Percentiles rank a stretch among this genome's conserved stretches.
These are phyloP conservation scores for Quercus robur DNA, from an alignment of 306 rosid species.

Conservation along the genomic window DNA sequence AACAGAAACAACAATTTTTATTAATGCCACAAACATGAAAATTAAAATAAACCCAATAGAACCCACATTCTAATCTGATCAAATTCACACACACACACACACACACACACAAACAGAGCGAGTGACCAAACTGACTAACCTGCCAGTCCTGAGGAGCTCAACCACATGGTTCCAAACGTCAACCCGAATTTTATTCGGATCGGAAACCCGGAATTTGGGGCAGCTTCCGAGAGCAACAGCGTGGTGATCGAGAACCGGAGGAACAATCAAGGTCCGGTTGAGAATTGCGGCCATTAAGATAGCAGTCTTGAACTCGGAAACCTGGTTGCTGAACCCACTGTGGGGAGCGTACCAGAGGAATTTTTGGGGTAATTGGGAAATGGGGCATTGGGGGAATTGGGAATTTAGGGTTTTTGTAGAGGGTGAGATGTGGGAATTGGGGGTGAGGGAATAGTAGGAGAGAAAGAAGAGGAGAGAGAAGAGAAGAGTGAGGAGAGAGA, in stretches of 20 bases:
- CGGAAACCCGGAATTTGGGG: constrained; percentile 70
- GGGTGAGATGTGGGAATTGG: constrained; percentile 19
- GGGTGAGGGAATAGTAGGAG: constrained; percentile 34
- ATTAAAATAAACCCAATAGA: background rate
- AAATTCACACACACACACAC: background rate
- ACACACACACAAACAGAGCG: background rate
- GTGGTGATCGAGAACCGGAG: constrained; percentile 85
- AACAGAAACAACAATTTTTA: background rate
- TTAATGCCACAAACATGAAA: background rate
- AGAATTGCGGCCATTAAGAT: constrained; percentile 61
- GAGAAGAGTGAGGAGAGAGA: constrained; percentile 24
- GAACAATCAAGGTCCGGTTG: constrained; percentile 77
- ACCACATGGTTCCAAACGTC: constrained; percentile 80
- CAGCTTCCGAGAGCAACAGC: constrained; percentile 85
- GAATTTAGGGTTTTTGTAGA: background rate
- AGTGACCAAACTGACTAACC: constrained; percentile 34
- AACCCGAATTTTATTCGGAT: constrained; percentile 47
- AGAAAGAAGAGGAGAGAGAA: constrained; percentile 33
- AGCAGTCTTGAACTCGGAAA: constrained; percentile 72
- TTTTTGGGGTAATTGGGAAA: constrained; percentile 28
- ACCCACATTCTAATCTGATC: constrained; percentile 3
- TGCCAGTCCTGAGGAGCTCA: constrained; percentile 51
- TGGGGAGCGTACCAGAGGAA: constrained; percentile 85
- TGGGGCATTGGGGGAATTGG: constrained; percentile 35
- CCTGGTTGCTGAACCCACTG: constrained; percentile 92